Percentiles rank a stretch among this genome's conserved stretches.
phyloP scores from a whole-genome alignment of 2,329 filamentous ascomycete genomes.

The Phialemoniopsis sp. region DNA sequence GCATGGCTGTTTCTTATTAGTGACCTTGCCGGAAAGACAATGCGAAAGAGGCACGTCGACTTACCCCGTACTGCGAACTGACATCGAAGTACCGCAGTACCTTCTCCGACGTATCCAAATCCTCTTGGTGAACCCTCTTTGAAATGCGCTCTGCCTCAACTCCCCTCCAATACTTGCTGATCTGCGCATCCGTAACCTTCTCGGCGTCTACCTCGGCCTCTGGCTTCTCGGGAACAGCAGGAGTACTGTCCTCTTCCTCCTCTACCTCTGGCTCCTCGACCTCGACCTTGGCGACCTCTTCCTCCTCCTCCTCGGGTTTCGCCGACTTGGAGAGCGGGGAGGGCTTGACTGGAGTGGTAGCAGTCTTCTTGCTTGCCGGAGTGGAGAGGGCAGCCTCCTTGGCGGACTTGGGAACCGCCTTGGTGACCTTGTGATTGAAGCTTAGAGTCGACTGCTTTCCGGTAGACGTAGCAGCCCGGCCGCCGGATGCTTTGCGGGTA shows the following conservation, averaged over 20 bases:
- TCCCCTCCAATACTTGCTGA: slow-evolving; percentile 72
- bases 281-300: slow-evolving; percentile 11
- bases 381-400: slow-evolving; percentile 37
- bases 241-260: slow-evolving; percentile 17
- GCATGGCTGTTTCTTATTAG: slow-evolving; percentile 61
- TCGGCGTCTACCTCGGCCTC: slow-evolving; percentile 55
- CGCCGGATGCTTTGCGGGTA: slow-evolving; percentile 43
- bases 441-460: slow-evolving; percentile 52
- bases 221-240: slow-evolving; percentile 32
- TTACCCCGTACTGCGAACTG: slow-evolving; percentile 84
- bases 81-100: slow-evolving; percentile 90
- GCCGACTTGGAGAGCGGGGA: slow-evolving; percentile 2
- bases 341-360: slow-evolving; percentile 8
- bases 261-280: slow-evolving; percentile 17
- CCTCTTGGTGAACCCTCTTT: slow-evolving; percentile 73
- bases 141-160: slow-evolving; percentile 68
- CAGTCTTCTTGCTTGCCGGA: slow-evolving; percentile 25
- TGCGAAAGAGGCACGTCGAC: slow-evolving; percentile 27
- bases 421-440: slow-evolving; percentile 55
- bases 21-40: not conserved
- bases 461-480: slow-evolving; percentile 26
- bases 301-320: slow-evolving; percentile 12
- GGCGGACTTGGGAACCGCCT: slow-evolving; percentile 38
- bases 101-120: slow-evolving; percentile 72
- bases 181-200: slow-evolving; percentile 61